Evolutionary conservation across 352 stramenopile species (phyloP), one percentile per base, ranked within the genome.

Genomic region (Pythium myriotylum): DNA sequence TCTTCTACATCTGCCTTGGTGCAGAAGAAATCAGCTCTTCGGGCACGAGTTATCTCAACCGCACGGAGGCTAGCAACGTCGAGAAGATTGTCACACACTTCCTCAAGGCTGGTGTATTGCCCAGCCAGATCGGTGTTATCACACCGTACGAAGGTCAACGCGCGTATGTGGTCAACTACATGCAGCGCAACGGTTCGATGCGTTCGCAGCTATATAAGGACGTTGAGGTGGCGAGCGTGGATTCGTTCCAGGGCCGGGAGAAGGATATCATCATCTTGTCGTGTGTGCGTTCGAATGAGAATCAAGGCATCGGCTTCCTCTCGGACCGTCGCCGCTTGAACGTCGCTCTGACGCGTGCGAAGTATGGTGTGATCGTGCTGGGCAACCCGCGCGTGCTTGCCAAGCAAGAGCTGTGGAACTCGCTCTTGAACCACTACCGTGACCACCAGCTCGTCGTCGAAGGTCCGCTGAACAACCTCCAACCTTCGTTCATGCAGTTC

Each of bases 191-290:
- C 39, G 97, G 97, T n/a, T 65, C 92, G 5, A 89, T 99, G 74
- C 88, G 91, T 0, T 89, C 86, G 46, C 86, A 97, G 61, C 64
- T 99, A 6, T 99, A 99, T 74, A 97, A 98, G 75, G 89, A 98
- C 10, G 97, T 99, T 42, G 97, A 99, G 85, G 96, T 99, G 17
- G 97, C 97, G 16, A 98, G 86, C 58, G 98, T 99, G 6, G 97
- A 99, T 84, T 97, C 96, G 58, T 99, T 99, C 73, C 98, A 99
- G 77, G 98, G 98, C 13, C 95, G 98, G 35, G 98, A 99, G 69
- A 99, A 99, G 76, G 97, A 99, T 74, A 89, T 99, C 50, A 99
- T 99, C 62, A 96, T 98, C 62, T 68, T 98, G 20, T 99, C 96
- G 10, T 99, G 97, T 72, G 98, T 99, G 27, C 93, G 96, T 50